These are phyloP conservation scores for Tillandsia leiboldiana DNA, from an alignment of 176 grass and related monocot genomes.

Conservation along the genomic window DNA sequence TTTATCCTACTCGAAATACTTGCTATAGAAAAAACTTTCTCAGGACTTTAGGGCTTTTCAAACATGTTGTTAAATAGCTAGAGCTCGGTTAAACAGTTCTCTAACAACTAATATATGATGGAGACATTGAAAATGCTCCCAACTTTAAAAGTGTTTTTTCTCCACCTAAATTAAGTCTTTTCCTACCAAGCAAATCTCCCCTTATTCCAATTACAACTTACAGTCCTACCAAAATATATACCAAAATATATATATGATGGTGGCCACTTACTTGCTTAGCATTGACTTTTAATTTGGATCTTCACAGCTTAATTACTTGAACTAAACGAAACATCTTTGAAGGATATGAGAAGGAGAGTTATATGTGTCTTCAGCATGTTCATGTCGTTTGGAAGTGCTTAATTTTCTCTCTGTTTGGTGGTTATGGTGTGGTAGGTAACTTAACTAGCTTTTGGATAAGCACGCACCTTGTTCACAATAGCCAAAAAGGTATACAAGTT, in stretches of 20 bases:
- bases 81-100: too few species aligned
- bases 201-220: conserved; percentile 13
- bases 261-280: conserved; percentile 20
- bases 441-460: too few species aligned
- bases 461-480: too few species aligned
- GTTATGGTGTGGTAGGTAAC: conserved; percentile 2
- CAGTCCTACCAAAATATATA: conserved; percentile 14
- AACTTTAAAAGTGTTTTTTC: conserved; percentile 7
- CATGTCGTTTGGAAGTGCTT: background rate
- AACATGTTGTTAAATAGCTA: too few species aligned
- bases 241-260: conserved; percentile 26
- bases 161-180: conserved; percentile 1
- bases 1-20: too few species aligned
- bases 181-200: conserved; percentile 6
- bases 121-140: conserved; percentile 14
- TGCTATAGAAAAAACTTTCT: too few species aligned
- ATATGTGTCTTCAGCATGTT: conserved; percentile 11
- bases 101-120: too few species aligned
- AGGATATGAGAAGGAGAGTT: conserved; percentile 8
- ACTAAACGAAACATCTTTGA: conserved; percentile 30
- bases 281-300: conserved; percentile 37
- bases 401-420: conserved; percentile 2
- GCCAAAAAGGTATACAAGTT: too few species aligned
- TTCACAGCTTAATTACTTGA: conserved; percentile 27
- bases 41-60: too few species aligned